These are phyloP conservation scores for Penicillium sclerotiorum DNA, from an alignment of 2,329 filamentous ascomycete genomes.

Conservation along the genomic window DNA sequence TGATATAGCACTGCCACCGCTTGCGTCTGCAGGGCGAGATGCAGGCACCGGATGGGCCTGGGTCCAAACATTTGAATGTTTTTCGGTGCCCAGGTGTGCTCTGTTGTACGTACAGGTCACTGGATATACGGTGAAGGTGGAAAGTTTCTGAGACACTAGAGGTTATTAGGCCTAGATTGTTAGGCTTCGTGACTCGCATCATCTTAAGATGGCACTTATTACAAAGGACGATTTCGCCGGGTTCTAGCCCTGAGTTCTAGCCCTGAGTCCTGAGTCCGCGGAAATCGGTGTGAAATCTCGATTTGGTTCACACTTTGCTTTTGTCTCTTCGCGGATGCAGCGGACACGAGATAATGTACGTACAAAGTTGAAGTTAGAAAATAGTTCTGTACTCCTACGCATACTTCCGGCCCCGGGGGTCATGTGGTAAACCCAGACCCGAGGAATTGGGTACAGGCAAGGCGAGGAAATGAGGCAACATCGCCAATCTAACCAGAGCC, in stretches of 20 bases:
- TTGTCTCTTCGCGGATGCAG: conserved; percentile 19
- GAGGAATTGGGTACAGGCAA: neutral
- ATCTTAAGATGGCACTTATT: neutral
- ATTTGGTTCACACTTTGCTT: neutral
- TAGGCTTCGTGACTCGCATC: neutral
- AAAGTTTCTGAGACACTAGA: neutral
- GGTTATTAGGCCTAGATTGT: no score
- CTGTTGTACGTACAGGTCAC: neutral
- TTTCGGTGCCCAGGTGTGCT: conserved; percentile 2
- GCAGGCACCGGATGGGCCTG: conserved; percentile 17
- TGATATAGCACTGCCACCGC: conserved; percentile 4
- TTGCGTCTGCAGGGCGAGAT: conserved; percentile 16
- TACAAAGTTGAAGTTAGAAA: no score
- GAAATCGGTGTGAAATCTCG: no score
- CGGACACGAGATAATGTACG: conserved; percentile 23
- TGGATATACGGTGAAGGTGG: neutral
- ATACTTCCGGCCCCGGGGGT: neutral
- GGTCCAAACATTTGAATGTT: no score
- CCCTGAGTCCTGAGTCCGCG: no score
- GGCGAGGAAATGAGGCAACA: conserved; percentile 4
- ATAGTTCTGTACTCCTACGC: no score
- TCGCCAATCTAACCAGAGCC: no score
- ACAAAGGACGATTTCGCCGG: neutral
- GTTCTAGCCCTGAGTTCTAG: no score
- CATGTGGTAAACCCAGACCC: neutral